These are phyloP conservation scores for Stentor roeselii DNA, from an alignment of 73 alveolate species.

Conservation along the genomic window DNA sequence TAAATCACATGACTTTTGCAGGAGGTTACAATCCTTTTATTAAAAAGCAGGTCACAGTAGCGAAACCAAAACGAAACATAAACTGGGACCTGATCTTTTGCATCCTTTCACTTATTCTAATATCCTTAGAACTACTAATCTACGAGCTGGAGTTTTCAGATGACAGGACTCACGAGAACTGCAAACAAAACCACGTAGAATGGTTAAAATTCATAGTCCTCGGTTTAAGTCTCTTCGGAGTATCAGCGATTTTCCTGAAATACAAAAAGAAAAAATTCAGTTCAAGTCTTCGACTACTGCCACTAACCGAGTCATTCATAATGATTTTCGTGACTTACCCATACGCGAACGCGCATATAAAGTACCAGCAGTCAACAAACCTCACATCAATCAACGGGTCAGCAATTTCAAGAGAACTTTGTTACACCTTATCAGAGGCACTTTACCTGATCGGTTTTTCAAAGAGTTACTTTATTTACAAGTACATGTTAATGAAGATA, in stretches of 20 bases:
- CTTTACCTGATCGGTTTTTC: not conserved
- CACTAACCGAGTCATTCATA: not conserved
- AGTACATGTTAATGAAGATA: too few species aligned
- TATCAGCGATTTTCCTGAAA: not conserved
- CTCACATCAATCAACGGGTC: not conserved
- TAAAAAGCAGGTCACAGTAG: too few species aligned
- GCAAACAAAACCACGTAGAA: not conserved
- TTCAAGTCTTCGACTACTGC: not conserved
- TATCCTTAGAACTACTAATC: too few species aligned
- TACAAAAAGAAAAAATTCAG: not conserved
- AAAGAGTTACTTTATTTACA: not conserved
- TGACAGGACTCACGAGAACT: not conserved
- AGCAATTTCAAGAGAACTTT: not conserved
- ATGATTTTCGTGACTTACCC: not conserved
- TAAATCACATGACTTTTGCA: too few species aligned
- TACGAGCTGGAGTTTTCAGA: not conserved
- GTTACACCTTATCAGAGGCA: not conserved
- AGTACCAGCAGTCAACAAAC: not conserved
- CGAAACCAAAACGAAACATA: too few species aligned
- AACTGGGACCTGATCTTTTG: not conserved
- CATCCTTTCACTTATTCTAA: not conserved
- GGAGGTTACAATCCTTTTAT: too few species aligned
- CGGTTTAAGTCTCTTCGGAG: not conserved
- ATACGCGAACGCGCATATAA: not conserved
- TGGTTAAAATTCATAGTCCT: not conserved